Conservation (phyloP, 257 asterid genomes). For the Primulina huaijiensis region DNA sequence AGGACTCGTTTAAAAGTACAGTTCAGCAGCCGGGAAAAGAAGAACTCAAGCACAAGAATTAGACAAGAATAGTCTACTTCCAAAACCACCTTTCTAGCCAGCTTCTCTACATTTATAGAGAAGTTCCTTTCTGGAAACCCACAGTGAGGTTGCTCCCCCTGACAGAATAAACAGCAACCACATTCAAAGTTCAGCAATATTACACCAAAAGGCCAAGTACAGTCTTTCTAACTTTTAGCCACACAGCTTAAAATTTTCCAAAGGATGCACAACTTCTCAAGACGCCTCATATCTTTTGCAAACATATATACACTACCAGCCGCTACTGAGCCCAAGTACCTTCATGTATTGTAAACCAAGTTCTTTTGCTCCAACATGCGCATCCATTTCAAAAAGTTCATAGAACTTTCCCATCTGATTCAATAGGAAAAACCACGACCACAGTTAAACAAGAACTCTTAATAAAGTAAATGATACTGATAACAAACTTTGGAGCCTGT, state of each 20-base stretch:
- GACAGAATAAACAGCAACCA: conserved; percentile 31
- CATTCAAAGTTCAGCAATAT: conserved; percentile 19
- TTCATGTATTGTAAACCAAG: conserved; percentile 97
- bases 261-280: not conserved
- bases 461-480: conserved; percentile 8
- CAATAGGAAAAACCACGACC: conserved; percentile 25
- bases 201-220: conserved; percentile 16
- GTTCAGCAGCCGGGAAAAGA: conserved; percentile 14
- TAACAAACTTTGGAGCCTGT: conserved; percentile 18
- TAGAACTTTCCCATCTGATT: conserved; percentile 97
- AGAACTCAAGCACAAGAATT: conserved; percentile 6
- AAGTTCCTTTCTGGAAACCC: conserved; percentile 98
- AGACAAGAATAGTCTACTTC: conserved; percentile 15
- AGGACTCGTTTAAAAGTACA: conserved; percentile 16
- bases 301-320: conserved; percentile 10
- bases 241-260: conserved; percentile 9
- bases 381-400: conserved; percentile 98
- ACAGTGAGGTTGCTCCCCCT: conserved; percentile 99
- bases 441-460: conserved; percentile 19
- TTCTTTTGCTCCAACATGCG: conserved; percentile 94
- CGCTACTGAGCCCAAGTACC: conserved; percentile 45
- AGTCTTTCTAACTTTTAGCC: conserved; percentile 11
- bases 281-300: conserved; percentile 10
- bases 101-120: conserved; percentile 76
- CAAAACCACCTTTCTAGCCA: conserved; percentile 74